Base-by-base conservation (phyloP, 2,329 filamentous ascomycete species). In the Pochonia chlamydosporia region DNA sequence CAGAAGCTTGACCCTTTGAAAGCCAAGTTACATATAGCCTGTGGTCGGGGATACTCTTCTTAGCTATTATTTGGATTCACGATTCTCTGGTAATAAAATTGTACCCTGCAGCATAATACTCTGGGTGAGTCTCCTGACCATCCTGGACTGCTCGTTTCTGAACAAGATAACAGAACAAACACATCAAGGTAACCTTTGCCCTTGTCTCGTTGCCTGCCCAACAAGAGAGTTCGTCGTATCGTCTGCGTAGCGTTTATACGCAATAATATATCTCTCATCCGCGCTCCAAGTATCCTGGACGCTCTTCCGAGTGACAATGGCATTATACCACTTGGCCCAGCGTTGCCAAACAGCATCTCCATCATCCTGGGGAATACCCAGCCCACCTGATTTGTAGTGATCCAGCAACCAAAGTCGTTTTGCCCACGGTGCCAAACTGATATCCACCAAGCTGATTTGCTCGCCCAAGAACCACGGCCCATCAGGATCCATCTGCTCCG, bases 351-450 rank as follows among this genome's bases (percentile, higher is more conserved):
- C 59, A 30, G 62, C 62, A 44, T 80, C 78, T 31, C 85, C 78
- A 7, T 73, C 68, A 1, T 78, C 75, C 28, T 58, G 43, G 2
- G 74, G 72, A 21, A 80, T 67, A 0, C 72, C 73, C 3, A 72
- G 53, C 0, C 78, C 78, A 0, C 76, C 76, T 0, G 66, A 59
- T 59, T 91, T 91, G 60, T 85, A 91, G 52, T 88, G 75, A 55
- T 91, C 85, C 54, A 91, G 83, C 5, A 89, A 68, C 71, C 85
- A 91, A 18, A 89, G 60, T 13, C 87, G 72, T 56, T 82, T 76
- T 0, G 82, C 81, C 85, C 85, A 91, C 0, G 87, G 87, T 31
- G 82, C 86, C 3, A 90, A 67, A 52, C 81, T 76, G 21, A 89
- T 70, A 62, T 92, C 87, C 13, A 89, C 78, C 18, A 90, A 65